These are phyloP conservation scores for Lactifluus subvellereus DNA, from an alignment of 768 basidiomycete species.

Conservation along the genomic window DNA sequence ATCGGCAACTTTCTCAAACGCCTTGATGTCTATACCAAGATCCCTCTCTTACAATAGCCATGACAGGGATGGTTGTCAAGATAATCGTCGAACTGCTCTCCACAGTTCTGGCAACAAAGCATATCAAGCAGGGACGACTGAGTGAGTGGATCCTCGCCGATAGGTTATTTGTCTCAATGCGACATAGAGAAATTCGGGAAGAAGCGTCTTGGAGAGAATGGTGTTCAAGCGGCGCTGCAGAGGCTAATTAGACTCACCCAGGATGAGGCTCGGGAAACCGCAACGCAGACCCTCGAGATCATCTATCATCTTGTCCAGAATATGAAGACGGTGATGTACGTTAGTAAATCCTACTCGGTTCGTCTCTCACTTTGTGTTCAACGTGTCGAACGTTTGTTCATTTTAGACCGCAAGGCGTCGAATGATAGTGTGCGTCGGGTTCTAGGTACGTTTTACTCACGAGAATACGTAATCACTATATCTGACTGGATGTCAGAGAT, in stretches of 20 bases:
- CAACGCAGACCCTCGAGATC: background rate
- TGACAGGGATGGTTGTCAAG: background rate
- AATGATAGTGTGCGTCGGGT: background rate
- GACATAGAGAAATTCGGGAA: background rate
- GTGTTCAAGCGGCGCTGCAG: background rate
- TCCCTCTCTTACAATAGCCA: background rate
- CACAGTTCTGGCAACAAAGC: background rate
- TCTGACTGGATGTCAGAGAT: background rate
- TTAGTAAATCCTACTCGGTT: background rate
- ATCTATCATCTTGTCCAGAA: background rate
- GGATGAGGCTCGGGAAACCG: background rate
- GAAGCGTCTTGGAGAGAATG: constrained; percentile 5
- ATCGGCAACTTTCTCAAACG: background rate
- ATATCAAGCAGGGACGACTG: background rate
- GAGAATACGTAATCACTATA: no score
- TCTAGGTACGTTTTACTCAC: no score
- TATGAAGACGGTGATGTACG: background rate
- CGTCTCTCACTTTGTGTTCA: background rate
- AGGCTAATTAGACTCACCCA: background rate
- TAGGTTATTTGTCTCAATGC: background rate
- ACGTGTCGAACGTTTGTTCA: no score
- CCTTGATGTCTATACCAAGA: background rate
- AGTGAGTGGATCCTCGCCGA: background rate
- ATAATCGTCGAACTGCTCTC: constrained; percentile 5
- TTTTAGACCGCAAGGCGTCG: background rate